Base-by-base conservation (phyloP, 805 yeast genomes). In the Candida oleophila region DNA sequence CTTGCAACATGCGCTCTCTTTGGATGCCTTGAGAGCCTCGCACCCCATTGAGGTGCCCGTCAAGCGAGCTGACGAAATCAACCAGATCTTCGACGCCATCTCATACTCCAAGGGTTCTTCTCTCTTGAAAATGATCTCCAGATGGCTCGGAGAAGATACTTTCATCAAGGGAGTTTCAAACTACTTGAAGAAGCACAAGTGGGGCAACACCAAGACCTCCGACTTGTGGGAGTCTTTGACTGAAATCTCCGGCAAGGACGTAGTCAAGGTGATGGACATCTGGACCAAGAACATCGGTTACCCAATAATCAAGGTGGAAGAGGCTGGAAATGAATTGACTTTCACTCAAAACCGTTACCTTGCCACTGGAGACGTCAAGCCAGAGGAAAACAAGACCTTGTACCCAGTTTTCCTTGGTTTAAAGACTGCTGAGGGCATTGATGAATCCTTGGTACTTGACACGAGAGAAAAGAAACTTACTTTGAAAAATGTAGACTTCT, bases 31-130 rank as follows among this genome's bases (percentile, higher is more conserved):
- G 52, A 82, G 95, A 64, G 82, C 89, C 3, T 86, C 94, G 22
- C 96, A 87, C 64, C 94, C 95, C 38, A 83, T 87, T 54, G 91
- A 87, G 65, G 92, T 87, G 34, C 90, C 92, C 15, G 88, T 88
- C 22, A 78, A 81, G 62, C 77, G 77, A 52, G 91, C 90, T 19
- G 86, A 81, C 56, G 91, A 87, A 61, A 85, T 87, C 55, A 85
- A 85, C 64, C 94, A 87, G 72, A 85, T 87, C 53, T 87, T 87
- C 61, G 95, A 87, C 64, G 88, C 90, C 38, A 87, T 87, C 55
- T 86, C 94, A 8, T 87, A 87, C 64, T 74, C 86, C 32, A 87
- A 87, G 67, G 96, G 96, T 55, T 84, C 92, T 16, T 82, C 89
- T 4, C 72, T 85, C 49, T 77, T 86, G 65, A 81, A 87, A 65